Base-by-base conservation (phyloP, 2,329 filamentous ascomycete genomes). In the Conoideocrella luteorostrata region DNA sequence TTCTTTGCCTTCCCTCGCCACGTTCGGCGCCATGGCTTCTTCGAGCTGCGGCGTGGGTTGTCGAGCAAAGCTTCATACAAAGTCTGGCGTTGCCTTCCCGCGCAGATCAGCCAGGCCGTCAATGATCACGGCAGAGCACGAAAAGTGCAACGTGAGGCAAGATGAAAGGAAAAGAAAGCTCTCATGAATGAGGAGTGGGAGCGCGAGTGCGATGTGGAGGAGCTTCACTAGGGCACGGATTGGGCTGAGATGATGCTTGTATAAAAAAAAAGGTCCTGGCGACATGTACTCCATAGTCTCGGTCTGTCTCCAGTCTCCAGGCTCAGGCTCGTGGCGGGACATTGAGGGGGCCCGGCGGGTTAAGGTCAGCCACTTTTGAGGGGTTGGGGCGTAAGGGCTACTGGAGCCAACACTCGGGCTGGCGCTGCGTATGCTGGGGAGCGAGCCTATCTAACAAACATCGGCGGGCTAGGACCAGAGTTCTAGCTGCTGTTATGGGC, bases 1-100 rank as follows among this genome's bases (percentile, higher is more conserved):
- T 75, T 78, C 53, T 68, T 69, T 56, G 79, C 80, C 3, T 80
- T 44, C 42, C 34, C 43, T 24, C 35, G 40, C 38, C 55, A 37
- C 41, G 43, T 29, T 47, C 58, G 41, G 6, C 30, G 45, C 36
- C 45, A 47, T 47, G 40, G 30, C 41, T 33, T 34, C n/a, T n/a
- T 23, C 32, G 17, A 28, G 29, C 29, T 30, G 12, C 10, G 11
- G n/a, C 9, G 21, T 11, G 20, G 22, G 20, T 34, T 5, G 15
- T 34, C n/a, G 20, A 11, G 20, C 36, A 13, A n/a, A 34, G 30
- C 43, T 37, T 36, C 37, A 32, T 38, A 28, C 33, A 29, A 24
- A 12, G 17, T 13, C 20, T 41, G 7, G 28, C 34, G 33, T 10
- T 13, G 18, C 18, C 21, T 17, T 28, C 22, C 21, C 21, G 23